Base-by-base conservation (phyloP, 2,329 filamentous ascomycete genomes). In the Aspergillus novoparasiticus region DNA sequence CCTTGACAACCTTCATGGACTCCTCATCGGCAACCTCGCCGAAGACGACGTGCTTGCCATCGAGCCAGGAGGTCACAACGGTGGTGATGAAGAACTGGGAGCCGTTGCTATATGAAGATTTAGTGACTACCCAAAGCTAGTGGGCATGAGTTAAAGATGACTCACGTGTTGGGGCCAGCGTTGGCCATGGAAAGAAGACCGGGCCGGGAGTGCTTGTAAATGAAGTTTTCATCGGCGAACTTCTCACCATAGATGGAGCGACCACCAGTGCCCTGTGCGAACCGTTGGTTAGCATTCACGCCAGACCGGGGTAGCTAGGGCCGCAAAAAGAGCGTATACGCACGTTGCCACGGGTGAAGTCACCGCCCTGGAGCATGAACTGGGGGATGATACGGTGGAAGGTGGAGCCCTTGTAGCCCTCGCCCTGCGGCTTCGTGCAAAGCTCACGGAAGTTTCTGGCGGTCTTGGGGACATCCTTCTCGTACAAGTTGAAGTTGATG, bases 281-380 rank as follows among this genome's bases (percentile, higher is more conserved):
- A 23, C 39, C 28, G 53, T 73, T 67, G 69, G 67, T 60, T 6
- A 60, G 46, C 36, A 16, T 32, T 16, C 21, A 28, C n/a, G 43
- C 12, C 28, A 45, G 30, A 50, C 30, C 2, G 16, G 14, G 30
- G 6, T 26, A n/a, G 30, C 3, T 21, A 10, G 3, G 12, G 28
- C 23, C 12, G 51, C 19, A 21, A 48, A 55, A 54, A 26, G 32
- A 30, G 2, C 14, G 26, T 45, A 50, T 61, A 83, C 91, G 80
- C 85, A 96, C 93, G 82, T 96, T 95, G 78, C 89, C 88, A 78
- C 91, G 91, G 82, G 93, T 96, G 85, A 96, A 96, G 87, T 96
- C 93, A 87, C 93, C 93, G 80, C 93, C 93, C 87, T 96, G 93
- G 74, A 96, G 90, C 93, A 96, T 96, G 87, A 96, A 96, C 63